Percentiles rank a stretch among this genome's conserved stretches.
Conservation (phyloP, 2,329 filamentous ascomycete species). For the Ceratocystis lukuohia region DNA sequence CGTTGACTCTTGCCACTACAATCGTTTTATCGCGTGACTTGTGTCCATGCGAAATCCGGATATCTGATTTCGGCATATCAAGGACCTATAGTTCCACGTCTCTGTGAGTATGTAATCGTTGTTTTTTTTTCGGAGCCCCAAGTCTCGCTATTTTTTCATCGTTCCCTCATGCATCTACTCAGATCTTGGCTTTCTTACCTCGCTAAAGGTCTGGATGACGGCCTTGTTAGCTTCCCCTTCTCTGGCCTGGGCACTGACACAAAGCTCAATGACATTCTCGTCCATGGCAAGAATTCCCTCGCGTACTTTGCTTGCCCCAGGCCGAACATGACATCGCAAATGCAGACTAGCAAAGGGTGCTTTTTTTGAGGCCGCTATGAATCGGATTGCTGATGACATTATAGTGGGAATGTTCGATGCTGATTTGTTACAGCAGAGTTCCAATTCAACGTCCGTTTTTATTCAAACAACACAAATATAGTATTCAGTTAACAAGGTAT, state of each 20-base stretch:
- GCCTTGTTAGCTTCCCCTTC: slow-evolving; percentile 59
- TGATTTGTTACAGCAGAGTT: no score
- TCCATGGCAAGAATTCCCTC: slow-evolving; percentile 47
- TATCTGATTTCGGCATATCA: slow-evolving; percentile 47
- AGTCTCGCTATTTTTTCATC: slow-evolving; percentile 11
- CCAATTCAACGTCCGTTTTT: no score
- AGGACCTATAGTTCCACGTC: slow-evolving; percentile 29
- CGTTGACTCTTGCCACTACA: slow-evolving; percentile 28
- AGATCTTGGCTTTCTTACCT: slow-evolving; percentile 29
- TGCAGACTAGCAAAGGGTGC: slow-evolving; percentile 37
- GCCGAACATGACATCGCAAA: slow-evolving; percentile 53
- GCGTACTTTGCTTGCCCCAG: slow-evolving; percentile 46
- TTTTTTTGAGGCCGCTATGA: slow-evolving; percentile 37
- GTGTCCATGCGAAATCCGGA: slow-evolving; percentile 47
- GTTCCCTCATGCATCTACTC: neutral
- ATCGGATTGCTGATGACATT: slow-evolving; percentile 24
- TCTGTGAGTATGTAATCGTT: neutral
- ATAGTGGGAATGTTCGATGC: neutral
- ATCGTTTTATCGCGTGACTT: slow-evolving; percentile 54
- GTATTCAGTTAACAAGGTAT: neutral
- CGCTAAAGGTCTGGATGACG: slow-evolving; percentile 47
- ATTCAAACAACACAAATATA: no score
- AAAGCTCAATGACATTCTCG: slow-evolving; percentile 46
- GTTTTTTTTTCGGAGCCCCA: neutral
- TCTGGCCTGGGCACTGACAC: slow-evolving; percentile 49